These are phyloP conservation scores for Pseudogymnoascus sp. DNA, from an alignment of 2,329 filamentous ascomycete genomes.

Conservation along the genomic window DNA sequence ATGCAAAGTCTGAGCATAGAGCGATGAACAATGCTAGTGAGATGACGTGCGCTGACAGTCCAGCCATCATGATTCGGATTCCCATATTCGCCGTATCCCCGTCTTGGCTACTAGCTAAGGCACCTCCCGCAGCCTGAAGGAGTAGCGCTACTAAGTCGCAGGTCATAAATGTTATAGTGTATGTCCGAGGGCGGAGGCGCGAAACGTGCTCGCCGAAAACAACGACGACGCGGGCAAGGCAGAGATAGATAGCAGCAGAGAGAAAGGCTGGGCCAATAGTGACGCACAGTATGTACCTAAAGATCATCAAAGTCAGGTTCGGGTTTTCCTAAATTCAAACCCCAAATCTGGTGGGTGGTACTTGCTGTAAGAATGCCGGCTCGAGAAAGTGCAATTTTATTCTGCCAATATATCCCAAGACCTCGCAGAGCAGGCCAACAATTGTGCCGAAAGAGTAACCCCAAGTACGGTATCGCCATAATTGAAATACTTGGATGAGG, in stretches of 20 bases:
- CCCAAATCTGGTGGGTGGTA: conserved; percentile 33
- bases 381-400: conserved; percentile 23
- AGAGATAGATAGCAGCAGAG: conserved; percentile 47
- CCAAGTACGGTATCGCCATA: conserved; percentile 45
- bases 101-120: conserved; percentile 36
- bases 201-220: conserved; percentile 43
- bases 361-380: conserved; percentile 41
- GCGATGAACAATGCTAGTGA: conserved; percentile 36
- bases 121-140: conserved; percentile 50
- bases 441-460: conserved; percentile 44
- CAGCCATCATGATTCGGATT: conserved; percentile 37
- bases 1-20: conserved; percentile 33
- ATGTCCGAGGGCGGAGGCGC: conserved; percentile 38
- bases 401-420: conserved; percentile 49
- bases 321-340: conserved; percentile 30
- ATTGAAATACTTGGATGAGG: conserved; percentile 39
- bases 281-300: conserved; percentile 46
- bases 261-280: conserved; percentile 49
- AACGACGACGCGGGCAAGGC: conserved; percentile 48
- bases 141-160: conserved; percentile 50
- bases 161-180: conserved; percentile 51
- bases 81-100: conserved; percentile 22
- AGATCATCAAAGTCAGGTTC: conserved; percentile 13
- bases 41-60: conserved; percentile 39
- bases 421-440: conserved; percentile 43